Conservation (phyloP, 2,329 filamentous ascomycete species). For the Fusarium staphyleae region DNA sequence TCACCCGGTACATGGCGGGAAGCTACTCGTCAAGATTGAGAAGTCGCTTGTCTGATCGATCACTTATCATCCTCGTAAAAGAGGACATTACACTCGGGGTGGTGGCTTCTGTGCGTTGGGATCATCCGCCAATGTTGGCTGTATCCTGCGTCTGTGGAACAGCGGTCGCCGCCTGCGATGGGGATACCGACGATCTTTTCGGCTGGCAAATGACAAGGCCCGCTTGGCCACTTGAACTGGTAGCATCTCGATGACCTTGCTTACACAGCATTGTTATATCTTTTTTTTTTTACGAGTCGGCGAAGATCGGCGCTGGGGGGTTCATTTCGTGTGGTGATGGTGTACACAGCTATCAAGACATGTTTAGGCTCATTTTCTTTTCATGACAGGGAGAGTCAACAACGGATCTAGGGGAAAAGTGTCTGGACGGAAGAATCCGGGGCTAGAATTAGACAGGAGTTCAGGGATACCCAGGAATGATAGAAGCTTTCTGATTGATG, state of each 20-base stretch:
- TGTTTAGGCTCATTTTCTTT: slow-evolving; percentile 1
- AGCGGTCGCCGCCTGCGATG: not conserved
- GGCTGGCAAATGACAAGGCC: not conserved
- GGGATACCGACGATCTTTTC: not conserved
- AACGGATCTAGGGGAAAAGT: not conserved
- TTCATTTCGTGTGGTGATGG: not conserved
- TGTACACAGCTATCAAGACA: not conserved
- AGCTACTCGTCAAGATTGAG: slow-evolving; percentile 60
- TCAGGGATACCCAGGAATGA: slow-evolving; percentile 29
- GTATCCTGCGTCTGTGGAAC: not conserved
- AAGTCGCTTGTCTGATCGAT: slow-evolving; percentile 52
- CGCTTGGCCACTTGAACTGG: not conserved
- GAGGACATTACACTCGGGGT: not conserved
- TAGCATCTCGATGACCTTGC: not conserved
- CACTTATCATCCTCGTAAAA: not conserved
- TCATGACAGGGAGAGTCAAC: not conserved
- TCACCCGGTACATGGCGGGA: slow-evolving; percentile 53
- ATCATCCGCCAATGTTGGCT: slow-evolving; percentile 5
- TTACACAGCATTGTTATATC: not conserved
- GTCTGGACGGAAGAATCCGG: slow-evolving; percentile 3
- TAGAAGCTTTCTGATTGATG: slow-evolving; percentile 8
- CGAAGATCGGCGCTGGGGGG: not conserved
- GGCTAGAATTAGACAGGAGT: slow-evolving; percentile 35
- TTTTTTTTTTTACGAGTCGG: not conserved
- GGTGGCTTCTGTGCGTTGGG: not conserved